Evolutionary conservation across 208 protist species (phyloP).

Genomic region (Borovskyia barvae): DNA sequence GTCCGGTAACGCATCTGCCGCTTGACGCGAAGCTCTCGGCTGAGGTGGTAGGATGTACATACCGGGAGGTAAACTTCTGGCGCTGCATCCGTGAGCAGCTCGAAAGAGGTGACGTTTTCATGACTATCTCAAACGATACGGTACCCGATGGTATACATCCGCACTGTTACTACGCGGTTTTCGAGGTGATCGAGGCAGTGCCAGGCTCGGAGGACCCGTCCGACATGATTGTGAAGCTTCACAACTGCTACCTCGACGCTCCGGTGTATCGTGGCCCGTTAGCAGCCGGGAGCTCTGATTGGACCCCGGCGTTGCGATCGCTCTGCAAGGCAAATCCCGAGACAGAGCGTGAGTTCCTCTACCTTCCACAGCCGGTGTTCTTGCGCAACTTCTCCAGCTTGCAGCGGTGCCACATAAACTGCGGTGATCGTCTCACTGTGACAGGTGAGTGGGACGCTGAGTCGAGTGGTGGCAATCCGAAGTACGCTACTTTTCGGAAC

Average conservation of each 20-base stretch:
- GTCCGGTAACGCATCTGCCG: slow-evolving; percentile 61
- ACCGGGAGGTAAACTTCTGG: slow-evolving; percentile 53
- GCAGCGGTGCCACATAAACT: slow-evolving; percentile 76
- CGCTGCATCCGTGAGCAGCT: slow-evolving; percentile 47
- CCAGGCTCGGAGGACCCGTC: slow-evolving; percentile 26
- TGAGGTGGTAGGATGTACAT: slow-evolving; percentile 59
- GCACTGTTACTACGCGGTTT: slow-evolving; percentile 66
- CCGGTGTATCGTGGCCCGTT: slow-evolving; percentile 55
- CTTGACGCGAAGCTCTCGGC: slow-evolving; percentile 58
- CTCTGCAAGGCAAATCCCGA: slow-evolving; percentile 46
- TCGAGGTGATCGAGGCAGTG: slow-evolving; percentile 64
- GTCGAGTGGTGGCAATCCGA: slow-evolving; percentile 63
- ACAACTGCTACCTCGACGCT: slow-evolving; percentile 52
- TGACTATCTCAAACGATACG: slow-evolving; percentile 44
- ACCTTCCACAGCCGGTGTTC: slow-evolving; percentile 64
- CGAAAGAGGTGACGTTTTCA: slow-evolving; percentile 55
- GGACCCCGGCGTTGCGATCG: slow-evolving; percentile 45
- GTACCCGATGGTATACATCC: slow-evolving; percentile 58
- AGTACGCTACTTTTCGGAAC: slow-evolving; percentile 71
- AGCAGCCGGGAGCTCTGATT: slow-evolving; percentile 30
- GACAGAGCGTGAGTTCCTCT: slow-evolving; percentile 43
- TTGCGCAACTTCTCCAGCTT: slow-evolving; percentile 74
- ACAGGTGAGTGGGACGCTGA: slow-evolving; percentile 40
- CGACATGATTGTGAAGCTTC: slow-evolving; percentile 63
- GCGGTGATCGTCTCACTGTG: slow-evolving; percentile 63